phyloP scores from a whole-genome alignment of 192 early-diverging fungal genomes.

The Gigaspora rosea region DNA sequence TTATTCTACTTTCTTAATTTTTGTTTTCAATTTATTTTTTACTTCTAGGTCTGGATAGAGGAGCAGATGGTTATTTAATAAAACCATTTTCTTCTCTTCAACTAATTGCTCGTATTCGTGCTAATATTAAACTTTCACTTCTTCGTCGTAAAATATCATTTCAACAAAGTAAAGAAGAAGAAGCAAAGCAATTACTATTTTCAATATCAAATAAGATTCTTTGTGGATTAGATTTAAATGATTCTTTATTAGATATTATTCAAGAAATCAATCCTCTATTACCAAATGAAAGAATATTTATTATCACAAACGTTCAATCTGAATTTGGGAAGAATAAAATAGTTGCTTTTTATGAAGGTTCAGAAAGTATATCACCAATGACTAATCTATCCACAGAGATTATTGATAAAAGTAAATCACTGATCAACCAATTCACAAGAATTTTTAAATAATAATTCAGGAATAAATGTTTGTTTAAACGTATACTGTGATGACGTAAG shows the following conservation, averaged over 20 bases:
- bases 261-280: constrained; percentile 20
- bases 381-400: too few species aligned
- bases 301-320: not conserved
- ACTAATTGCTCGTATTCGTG: too few species aligned
- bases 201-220: constrained; percentile 43
- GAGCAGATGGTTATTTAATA: too few species aligned
- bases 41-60: not conserved
- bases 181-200: not conserved
- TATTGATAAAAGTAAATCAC: too few species aligned
- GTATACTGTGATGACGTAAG: too few species aligned
- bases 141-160: not conserved
- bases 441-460: too few species aligned
- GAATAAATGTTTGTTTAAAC: too few species aligned
- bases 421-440: too few species aligned
- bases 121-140: too few species aligned
- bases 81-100: too few species aligned
- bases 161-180: constrained; percentile 26
- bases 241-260: constrained; percentile 37
- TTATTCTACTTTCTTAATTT: too few species aligned
- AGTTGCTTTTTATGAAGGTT: not conserved
- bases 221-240: constrained; percentile 35
- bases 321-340: not conserved
- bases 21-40: constrained; percentile 19
- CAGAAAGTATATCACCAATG: not conserved
- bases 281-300: constrained; percentile 40